A percentile compares a stretch with the other conserved stretches of the same genome.
phyloP scores from a whole-genome alignment of 2,329 filamentous ascomycete genomes.

The Apiospora phragmitis region DNA sequence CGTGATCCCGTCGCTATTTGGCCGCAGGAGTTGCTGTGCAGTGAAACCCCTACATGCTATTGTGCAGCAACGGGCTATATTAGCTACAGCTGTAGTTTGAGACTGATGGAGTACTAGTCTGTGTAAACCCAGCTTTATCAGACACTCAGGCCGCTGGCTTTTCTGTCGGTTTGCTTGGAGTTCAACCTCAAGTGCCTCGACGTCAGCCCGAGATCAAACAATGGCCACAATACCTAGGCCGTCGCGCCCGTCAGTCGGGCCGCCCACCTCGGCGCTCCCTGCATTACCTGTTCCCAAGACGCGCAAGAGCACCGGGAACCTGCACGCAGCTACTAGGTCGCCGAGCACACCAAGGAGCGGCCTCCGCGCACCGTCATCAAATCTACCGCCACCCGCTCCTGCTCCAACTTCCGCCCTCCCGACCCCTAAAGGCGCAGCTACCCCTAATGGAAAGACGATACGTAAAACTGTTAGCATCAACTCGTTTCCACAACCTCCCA shows the following conservation, averaged over 20 bases:
- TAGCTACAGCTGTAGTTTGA: neutral
- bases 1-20: neutral
- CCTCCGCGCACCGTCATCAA: conserved; percentile 59
- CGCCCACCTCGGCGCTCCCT: conserved; percentile 71
- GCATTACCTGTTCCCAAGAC: conserved; percentile 73
- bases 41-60: neutral
- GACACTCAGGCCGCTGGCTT: neutral
- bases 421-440: conserved; percentile 55
- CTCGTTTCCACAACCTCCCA: conserved; percentile 87
- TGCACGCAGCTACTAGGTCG: conserved; percentile 43
- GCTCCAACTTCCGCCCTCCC: conserved; percentile 55
- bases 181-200: neutral
- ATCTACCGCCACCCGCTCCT: conserved; percentile 51
- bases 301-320: conserved; percentile 62
- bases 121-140: neutral
- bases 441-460: conserved; percentile 67
- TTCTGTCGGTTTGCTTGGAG: neutral
- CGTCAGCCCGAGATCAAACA: conserved; percentile 16
- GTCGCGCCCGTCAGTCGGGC: conserved; percentile 67
- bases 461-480: conserved; percentile 92
- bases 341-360: conserved; percentile 56
- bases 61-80: neutral
- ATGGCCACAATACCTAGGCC: conserved; percentile 67
- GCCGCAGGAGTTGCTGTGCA: neutral
- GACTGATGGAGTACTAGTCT: neutral